Conservation (phyloP, 1,284 basidiomycete species). For the Pseudozyma sp. region DNA sequence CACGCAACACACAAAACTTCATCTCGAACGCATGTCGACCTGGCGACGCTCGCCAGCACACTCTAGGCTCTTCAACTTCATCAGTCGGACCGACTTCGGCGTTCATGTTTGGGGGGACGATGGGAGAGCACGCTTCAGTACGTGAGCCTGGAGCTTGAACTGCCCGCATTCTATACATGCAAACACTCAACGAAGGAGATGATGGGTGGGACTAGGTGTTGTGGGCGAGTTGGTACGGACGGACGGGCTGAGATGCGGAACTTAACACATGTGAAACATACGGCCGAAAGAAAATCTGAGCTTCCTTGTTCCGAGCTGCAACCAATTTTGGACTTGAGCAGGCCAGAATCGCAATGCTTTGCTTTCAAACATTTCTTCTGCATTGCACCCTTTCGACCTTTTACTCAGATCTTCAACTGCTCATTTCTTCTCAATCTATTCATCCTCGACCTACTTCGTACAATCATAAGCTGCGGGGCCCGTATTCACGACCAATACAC, state of each 20-base stretch:
- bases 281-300: not conserved
- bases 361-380: slow-evolving; percentile 8
- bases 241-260: not conserved
- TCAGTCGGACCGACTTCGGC: slow-evolving; percentile 3
- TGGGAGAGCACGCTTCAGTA: too few relatives aligned
- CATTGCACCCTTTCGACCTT: not conserved
- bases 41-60: slow-evolving; percentile 14
- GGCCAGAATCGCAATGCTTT: not conserved
- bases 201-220: too few relatives aligned
- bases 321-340: slow-evolving; percentile 9
- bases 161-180: too few relatives aligned
- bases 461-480: not conserved
- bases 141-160: too few relatives aligned
- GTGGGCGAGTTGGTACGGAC: too few relatives aligned
- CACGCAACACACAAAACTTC: slow-evolving; percentile 6
- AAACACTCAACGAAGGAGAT: too few relatives aligned
- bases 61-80: slow-evolving; percentile 4
- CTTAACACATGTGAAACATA: not conserved
- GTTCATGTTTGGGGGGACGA: slow-evolving; percentile 6
- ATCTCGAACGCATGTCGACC: slow-evolving; percentile 11
- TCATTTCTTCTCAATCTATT: not conserved
- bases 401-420: not conserved
- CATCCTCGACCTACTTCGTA: not conserved
- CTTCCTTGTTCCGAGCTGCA: slow-evolving; percentile 2
- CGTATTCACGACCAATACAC: too few relatives aligned